These are phyloP conservation scores for Pseudocercospora eumusae DNA, from an alignment of 2,329 filamentous ascomycete genomes.

Conservation along the genomic window DNA sequence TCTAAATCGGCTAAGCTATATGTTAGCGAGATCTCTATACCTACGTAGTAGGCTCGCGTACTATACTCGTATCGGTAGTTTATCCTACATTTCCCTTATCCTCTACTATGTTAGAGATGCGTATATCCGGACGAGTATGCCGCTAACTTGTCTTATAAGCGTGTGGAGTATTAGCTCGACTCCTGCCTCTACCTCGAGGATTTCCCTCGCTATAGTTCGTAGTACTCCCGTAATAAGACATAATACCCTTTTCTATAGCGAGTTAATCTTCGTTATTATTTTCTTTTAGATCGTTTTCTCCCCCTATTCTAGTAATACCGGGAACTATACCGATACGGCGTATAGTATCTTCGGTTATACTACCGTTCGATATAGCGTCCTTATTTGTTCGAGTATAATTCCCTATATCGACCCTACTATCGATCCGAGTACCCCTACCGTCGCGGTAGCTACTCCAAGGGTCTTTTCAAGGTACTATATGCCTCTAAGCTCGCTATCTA, in stretches of 20 bases:
- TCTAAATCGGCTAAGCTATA: neutral
- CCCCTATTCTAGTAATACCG: neutral
- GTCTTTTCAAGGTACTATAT: neutral
- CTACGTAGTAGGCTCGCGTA: neutral
- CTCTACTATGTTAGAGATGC: too few species aligned
- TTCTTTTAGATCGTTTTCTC: neutral
- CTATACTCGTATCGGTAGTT: neutral
- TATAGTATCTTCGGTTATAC: neutral
- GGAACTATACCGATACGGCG: neutral
- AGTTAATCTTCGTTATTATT: neutral
- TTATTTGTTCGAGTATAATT: neutral
- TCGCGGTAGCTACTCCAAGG: too few species aligned
- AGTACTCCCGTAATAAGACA: neutral
- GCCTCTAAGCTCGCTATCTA: neutral
- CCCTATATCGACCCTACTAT: neutral
- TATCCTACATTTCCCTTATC: too few species aligned
- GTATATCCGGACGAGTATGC: neutral
- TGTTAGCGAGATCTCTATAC: neutral
- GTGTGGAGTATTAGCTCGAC: neutral
- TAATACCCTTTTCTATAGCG: neutral
- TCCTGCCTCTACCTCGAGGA: neutral
- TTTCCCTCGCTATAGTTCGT: neutral
- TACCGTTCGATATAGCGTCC: neutral
- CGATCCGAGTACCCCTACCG: neutral
- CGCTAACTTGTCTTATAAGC: neutral